Evolutionary conservation across 73 alveolate genomes (phyloP).

Genomic region (Tetrahymena elliotti): DNA sequence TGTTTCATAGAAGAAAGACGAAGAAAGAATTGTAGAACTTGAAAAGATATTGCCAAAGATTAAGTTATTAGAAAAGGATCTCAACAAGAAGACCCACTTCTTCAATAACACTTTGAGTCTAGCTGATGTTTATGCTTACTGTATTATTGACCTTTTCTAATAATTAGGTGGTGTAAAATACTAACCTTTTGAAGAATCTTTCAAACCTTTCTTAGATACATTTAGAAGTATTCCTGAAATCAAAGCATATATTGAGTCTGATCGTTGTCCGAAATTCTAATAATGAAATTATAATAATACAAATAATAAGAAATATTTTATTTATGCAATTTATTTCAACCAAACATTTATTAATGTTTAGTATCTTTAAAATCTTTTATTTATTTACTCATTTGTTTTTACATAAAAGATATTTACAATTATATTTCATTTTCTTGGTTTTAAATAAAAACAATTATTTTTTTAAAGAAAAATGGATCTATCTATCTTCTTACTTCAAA

Average conservation of each 20-base stretch:
- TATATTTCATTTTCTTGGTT: no score
- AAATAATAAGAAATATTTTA: no score
- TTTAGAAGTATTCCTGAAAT: neutral
- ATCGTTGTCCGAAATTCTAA: neutral
- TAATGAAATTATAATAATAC: neutral
- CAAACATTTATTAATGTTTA: no score
- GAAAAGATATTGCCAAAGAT: neutral
- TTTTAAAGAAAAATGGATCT: no score
- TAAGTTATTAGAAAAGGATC: neutral
- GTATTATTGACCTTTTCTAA: neutral
- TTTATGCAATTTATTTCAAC: neutral
- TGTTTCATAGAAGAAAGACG: neutral
- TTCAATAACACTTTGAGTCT: neutral
- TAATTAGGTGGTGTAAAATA: neutral
- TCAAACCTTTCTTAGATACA: neutral
- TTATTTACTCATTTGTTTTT: no score
- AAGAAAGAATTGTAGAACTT: neutral
- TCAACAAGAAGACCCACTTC: neutral
- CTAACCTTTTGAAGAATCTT: neutral
- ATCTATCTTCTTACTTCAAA: no score
- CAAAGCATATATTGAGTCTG: neutral
- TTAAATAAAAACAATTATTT: no score
- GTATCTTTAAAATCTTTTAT: no score
- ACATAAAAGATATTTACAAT: no score
- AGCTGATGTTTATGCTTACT: neutral